Evolutionary conservation across 1,284 basidiomycete genomes (phyloP).

Genomic region (Clitocybe nebularis): DNA sequence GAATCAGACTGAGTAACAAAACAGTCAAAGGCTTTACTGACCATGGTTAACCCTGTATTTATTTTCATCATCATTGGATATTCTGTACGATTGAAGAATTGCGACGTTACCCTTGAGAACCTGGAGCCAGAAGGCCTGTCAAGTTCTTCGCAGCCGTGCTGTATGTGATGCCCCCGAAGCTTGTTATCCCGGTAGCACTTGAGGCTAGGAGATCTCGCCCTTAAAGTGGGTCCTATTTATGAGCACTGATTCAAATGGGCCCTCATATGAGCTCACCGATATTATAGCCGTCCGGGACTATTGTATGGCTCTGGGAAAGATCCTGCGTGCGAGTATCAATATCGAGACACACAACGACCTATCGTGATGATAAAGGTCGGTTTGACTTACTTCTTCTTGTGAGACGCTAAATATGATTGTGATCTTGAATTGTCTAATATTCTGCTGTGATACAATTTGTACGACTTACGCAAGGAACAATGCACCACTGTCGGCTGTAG

Average conservation of each 20-base stretch:
- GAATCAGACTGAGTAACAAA: constrained; percentile 1
- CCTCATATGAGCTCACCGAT: constrained; percentile 30
- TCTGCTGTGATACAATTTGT: neutral
- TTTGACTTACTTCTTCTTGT: constrained; percentile 44
- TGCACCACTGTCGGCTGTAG: constrained; percentile 50
- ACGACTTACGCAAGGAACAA: constrained; percentile 60
- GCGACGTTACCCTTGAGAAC: constrained; percentile 35
- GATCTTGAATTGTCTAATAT: too few species aligned
- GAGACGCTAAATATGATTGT: constrained; percentile 49
- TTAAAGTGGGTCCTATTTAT: constrained; percentile 7
- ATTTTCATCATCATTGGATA: neutral
- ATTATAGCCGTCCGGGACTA: constrained; percentile 53
- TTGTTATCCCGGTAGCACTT: constrained; percentile 38
- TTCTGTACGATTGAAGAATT: neutral
- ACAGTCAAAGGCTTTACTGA: constrained; percentile 7
- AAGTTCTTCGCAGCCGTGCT: constrained; percentile 41
- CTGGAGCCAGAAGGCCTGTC: constrained; percentile 48
- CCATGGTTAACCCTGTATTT: constrained; percentile 26
- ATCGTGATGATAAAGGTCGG: neutral
- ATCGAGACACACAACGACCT: neutral
- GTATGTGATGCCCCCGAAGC: constrained; percentile 45
- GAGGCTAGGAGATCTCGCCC: constrained; percentile 41
- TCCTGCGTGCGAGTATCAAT: constrained; percentile 23
- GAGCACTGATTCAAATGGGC: neutral
- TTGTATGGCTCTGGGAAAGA: constrained; percentile 40